Conservation (phyloP, 768 basidiomycete genomes). For the Pleurotus pulmonarius region DNA sequence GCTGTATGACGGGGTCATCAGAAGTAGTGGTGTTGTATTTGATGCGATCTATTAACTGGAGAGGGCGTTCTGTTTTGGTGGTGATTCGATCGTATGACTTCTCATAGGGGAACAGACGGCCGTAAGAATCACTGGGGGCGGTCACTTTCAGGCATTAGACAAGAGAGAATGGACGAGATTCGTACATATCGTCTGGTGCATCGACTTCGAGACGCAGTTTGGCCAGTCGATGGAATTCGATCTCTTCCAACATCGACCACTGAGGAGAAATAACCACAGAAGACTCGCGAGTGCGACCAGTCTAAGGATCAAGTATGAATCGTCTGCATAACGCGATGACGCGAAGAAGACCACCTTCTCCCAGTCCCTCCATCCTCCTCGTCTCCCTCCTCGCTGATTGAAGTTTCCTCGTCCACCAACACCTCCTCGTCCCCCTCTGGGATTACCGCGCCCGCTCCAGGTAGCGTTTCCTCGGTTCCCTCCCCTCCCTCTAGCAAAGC, state of each 20-base stretch:
- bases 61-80: slow-evolving; percentile 86
- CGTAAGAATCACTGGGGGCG: slow-evolving; percentile 68
- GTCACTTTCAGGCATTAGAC: slow-evolving; percentile 7
- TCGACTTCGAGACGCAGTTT: slow-evolving; percentile 95
- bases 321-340: neutral
- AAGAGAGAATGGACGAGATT: slow-evolving; percentile 7
- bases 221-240: slow-evolving; percentile 88
- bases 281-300: slow-evolving; percentile 82
- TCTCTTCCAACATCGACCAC: slow-evolving; percentile 96
- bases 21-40: slow-evolving; percentile 98
- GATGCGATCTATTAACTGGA: slow-evolving; percentile 91
- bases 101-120: slow-evolving; percentile 89
- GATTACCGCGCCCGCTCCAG: slow-evolving; percentile 41
- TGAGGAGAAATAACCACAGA: slow-evolving; percentile 89
- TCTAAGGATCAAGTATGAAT: slow-evolving; percentile 36
- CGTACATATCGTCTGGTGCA: slow-evolving; percentile 86
- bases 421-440: slow-evolving; percentile 46
- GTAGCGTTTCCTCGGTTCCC: slow-evolving; percentile 42
- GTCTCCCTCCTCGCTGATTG: slow-evolving; percentile 44
- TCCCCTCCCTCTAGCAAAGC: slow-evolving; percentile 57
- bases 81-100: slow-evolving; percentile 94
- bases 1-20: slow-evolving; percentile 95
- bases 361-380: slow-evolving; percentile 90
- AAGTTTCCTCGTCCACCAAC: slow-evolving; percentile 30
- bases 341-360: slow-evolving; percentile 62